Evolutionary conservation across 495 filamentous ascomycete species (phyloP).

Genomic region (Haplographium delicatum): DNA sequence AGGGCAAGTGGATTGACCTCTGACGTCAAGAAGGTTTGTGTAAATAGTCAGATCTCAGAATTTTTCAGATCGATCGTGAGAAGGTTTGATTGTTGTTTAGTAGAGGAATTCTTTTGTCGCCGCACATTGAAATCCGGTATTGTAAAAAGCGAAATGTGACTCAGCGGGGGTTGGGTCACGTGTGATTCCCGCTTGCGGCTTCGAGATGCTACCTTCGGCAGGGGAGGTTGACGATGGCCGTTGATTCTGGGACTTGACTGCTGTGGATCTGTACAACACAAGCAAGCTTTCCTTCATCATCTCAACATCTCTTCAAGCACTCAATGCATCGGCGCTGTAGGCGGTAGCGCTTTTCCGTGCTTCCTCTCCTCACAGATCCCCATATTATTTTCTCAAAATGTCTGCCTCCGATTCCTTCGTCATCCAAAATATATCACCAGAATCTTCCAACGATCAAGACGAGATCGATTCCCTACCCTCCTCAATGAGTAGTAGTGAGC

Average conservation of each 20-base stretch:
- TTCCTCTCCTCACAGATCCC: neutral
- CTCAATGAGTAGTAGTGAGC: slow-evolving; percentile 27
- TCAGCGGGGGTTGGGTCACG: slow-evolving; percentile 5
- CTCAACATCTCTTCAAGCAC: slow-evolving; percentile 11
- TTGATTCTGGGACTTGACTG: neutral
- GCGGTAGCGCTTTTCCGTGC: slow-evolving; percentile 23
- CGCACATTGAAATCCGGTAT: too few species aligned
- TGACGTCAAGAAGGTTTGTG: neutral
- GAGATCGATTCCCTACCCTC: slow-evolving; percentile 79
- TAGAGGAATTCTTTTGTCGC: neutral
- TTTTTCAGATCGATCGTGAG: neutral
- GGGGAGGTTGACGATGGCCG: neutral
- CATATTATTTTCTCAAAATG: slow-evolving; percentile 13
- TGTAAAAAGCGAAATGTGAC: neutral
- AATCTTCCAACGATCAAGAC: slow-evolving; percentile 41
- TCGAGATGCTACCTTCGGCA: too few species aligned
- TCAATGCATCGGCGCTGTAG: slow-evolving; percentile 31
- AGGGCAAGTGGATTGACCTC: neutral
- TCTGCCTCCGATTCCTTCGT: slow-evolving; percentile 25
- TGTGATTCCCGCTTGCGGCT: neutral
- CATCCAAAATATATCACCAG: slow-evolving; percentile 15
- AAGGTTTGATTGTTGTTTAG: neutral
- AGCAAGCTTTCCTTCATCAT: neutral
- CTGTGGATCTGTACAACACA: neutral
- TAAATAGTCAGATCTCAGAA: neutral